A percentile compares a stretch with the other conserved stretches of the same genome.
Conservation (phyloP, 768 basidiomycete genomes). For the Xerocomellus chrysenteron region DNA sequence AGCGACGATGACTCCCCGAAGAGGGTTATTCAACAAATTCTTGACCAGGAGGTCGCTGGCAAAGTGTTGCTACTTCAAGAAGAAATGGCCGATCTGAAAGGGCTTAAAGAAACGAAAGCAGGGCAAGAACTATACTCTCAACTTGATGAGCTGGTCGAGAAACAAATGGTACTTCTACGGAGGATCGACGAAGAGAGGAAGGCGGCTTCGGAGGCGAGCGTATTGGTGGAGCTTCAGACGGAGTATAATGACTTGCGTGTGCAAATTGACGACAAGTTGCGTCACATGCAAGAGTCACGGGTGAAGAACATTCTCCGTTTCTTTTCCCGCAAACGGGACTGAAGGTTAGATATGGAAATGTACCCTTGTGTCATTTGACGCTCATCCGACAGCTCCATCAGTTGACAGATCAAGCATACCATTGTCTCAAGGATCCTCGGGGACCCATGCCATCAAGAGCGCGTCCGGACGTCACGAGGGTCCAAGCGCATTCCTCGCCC, state of each 20-base stretch:
- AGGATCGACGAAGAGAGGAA: constrained; percentile 11
- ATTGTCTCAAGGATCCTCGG: no score
- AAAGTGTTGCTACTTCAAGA: constrained; percentile 2
- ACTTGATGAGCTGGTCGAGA: constrained; percentile 9
- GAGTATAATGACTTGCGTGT: constrained; percentile 2
- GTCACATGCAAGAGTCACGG: constrained; percentile 9
- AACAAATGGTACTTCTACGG: constrained; percentile 4
- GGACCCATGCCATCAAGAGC: no score
- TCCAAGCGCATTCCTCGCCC: no score
- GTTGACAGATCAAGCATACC: neutral
- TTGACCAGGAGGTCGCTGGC: neutral
- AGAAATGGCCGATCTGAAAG: constrained; percentile 8
- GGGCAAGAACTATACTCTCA: constrained; percentile 8
- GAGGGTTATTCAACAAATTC: constrained; percentile 8
- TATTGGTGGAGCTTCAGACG: constrained; percentile 2
- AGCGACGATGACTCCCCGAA: constrained; percentile 8
- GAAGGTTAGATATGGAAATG: neutral
- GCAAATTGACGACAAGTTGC: constrained; percentile 9
- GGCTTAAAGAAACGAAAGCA: constrained; percentile 7
- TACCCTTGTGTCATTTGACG: neutral
- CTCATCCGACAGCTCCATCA: neutral
- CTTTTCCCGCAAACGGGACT: neutral
- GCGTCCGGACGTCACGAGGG: no score
- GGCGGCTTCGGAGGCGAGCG: neutral
- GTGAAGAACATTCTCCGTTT: neutral